Evolutionary conservation across 2,329 filamentous ascomycete species (phyloP).

Genomic region (Calonectria honghensis): DNA sequence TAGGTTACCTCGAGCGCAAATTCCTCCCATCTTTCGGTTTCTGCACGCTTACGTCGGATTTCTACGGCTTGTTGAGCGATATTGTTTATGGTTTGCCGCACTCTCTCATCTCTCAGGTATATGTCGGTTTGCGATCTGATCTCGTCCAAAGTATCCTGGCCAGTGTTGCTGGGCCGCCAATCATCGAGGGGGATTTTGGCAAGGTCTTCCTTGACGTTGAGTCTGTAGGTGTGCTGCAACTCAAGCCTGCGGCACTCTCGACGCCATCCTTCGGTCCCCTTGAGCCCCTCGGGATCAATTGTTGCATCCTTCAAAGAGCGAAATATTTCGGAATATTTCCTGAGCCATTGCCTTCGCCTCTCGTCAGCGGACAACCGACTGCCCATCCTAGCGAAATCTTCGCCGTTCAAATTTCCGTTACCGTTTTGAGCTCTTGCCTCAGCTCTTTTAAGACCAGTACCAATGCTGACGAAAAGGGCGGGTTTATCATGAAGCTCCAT

Average conservation of each 20-base stretch:
- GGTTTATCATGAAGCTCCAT: background rate
- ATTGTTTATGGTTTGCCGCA: too few relatives aligned
- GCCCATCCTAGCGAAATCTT: accelerated
- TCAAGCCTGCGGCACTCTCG: background rate
- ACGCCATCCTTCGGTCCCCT: constrained; percentile 9
- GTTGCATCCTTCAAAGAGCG: constrained; percentile 9
- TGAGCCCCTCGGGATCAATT: constrained; percentile 9
- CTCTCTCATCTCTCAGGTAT: constrained; percentile 11
- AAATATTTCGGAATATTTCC: constrained; percentile 15
- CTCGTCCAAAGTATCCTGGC: accelerated
- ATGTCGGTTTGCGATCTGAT: background rate
- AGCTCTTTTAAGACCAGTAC: constrained; percentile 17
- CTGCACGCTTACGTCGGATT: too few relatives aligned
- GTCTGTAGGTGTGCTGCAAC: background rate
- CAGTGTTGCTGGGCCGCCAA: background rate
- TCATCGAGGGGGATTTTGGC: background rate
- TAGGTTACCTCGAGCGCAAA: too few relatives aligned
- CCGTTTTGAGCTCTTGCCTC: background rate
- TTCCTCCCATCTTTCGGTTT: too few relatives aligned
- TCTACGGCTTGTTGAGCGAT: too few relatives aligned
- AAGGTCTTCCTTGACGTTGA: constrained; percentile 17
- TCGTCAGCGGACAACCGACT: background rate
- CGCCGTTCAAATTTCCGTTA: background rate
- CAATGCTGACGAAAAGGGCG: constrained; percentile 18
- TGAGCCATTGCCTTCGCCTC: background rate